Base-by-base conservation (phyloP, 1,284 basidiomycete genomes). In the Naganishia cerealis region DNA sequence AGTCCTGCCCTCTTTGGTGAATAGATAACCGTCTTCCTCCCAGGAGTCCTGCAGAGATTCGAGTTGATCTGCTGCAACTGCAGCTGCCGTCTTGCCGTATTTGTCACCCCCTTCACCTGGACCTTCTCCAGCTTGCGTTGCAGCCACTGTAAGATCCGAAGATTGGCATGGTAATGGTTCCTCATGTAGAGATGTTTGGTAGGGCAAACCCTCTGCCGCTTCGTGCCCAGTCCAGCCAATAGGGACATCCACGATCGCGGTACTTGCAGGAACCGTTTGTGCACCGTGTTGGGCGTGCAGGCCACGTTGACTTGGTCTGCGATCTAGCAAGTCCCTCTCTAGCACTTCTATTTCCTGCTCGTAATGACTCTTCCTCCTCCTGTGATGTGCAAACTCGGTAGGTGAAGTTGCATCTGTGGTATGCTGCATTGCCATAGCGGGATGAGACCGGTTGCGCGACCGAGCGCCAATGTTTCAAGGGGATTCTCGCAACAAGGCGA, bases 321-420 rank as follows among this genome's bases (percentile, higher is more conserved):
- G 50, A 43, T 63, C 61, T 38, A 63, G 50, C 50, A 63, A 50
- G 33, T 63, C 61, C 61, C 61, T 50, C 53, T 63, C 61, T 21
- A 63, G 50, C 15, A 63, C 61, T 40, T 63, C 50, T 18, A 63
- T 50, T 54, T 63, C 61, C 26, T 63, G n/a, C 38, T 63, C 61
- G 61, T 54, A 63, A 40, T 63, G 50, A 42, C 59, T 63, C 53
- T 12, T 63, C 8, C 50, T 39, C 4, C 61, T 50, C 3, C 50
- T 36, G 29, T 63, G 61, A 12, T 53, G 50, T 43, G 38, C 24
- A 15, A 42, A 39, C 21, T n/a, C 18, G 29, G 29, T 12, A 36
- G 13, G 38, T 9, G 29, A 16, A 29, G 58, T 33, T 18, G 15
- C 29, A 26, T 29, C 21, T 6, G 43, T 50, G 18, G 18, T 33